A percentile compares a stretch with the other conserved stretches of the same genome.
Conservation (phyloP, 495 filamentous ascomycete genomes). For the Aspergillus nanangensis region DNA sequence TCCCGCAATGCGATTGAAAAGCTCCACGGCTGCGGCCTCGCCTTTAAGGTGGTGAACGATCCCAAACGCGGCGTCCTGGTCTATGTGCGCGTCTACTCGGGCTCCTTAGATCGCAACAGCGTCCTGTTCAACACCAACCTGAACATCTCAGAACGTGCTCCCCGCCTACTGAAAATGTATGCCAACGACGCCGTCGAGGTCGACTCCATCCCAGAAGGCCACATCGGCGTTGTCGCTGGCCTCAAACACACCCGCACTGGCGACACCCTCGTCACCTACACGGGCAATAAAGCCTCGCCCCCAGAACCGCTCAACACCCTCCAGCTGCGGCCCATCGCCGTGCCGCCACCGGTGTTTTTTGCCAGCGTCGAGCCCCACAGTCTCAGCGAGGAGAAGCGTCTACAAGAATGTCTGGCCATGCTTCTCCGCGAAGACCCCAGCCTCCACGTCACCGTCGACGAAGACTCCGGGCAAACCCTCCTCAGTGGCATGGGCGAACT, state of each 20-base stretch:
- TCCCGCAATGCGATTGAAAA: constrained; percentile 57
- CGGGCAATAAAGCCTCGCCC: constrained; percentile 54
- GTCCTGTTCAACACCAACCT: constrained; percentile 86
- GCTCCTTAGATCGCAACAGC: constrained; percentile 66
- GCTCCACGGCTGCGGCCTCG: constrained; percentile 73
- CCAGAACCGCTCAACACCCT: constrained; percentile 68
- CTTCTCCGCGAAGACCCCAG: constrained; percentile 92
- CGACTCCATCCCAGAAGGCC: constrained; percentile 70
- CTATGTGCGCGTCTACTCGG: constrained; percentile 90
- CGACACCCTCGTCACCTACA: constrained; percentile 80
- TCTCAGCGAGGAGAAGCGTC: constrained; percentile 67
- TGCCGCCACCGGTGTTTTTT: constrained; percentile 94
- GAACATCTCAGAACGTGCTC: constrained; percentile 73
- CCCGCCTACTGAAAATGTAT: constrained; percentile 85
- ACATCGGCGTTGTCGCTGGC: constrained; percentile 94
- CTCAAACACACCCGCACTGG: constrained; percentile 89
- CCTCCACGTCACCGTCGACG: constrained; percentile 76
- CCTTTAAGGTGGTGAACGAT: constrained; percentile 97
- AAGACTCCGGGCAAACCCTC: constrained; percentile 89
- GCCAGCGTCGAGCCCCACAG: constrained; percentile 85
- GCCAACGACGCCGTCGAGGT: constrained; percentile 85
- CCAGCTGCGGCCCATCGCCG: constrained; percentile 81
- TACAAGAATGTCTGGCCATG: constrained; percentile 69
- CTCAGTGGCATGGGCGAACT: constrained; percentile 96
- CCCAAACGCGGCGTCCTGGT: constrained; percentile 80